Evolutionary conservation across 257 asterid species (phyloP).

Genomic region (Solanum phureja): DNA sequence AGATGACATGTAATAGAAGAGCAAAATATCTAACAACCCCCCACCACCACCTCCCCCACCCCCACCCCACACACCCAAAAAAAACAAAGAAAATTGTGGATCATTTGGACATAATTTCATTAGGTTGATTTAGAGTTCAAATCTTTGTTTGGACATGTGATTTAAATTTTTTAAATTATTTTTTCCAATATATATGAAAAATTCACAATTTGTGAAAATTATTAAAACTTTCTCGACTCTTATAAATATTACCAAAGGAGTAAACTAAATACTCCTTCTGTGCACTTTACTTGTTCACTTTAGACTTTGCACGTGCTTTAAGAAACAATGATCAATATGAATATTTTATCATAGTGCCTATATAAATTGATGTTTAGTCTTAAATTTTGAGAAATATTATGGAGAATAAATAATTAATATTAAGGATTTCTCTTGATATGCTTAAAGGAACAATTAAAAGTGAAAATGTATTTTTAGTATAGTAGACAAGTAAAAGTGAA

Average conservation of each 20-base stretch:
- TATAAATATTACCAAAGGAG: neutral
- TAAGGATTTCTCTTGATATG: neutral
- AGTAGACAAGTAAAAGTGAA: neutral
- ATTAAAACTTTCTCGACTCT: fast-evolving
- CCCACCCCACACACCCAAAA: neutral
- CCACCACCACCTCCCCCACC: too few species aligned
- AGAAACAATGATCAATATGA: too few species aligned
- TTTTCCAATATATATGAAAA: too few species aligned
- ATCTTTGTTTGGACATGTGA: too few species aligned
- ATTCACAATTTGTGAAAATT: neutral
- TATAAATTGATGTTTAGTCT: neutral
- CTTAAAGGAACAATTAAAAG: neutral
- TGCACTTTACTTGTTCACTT: too few species aligned
- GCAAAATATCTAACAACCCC: neutral
- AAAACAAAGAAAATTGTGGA: neutral
- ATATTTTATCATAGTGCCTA: too few species aligned
- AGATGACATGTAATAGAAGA: neutral
- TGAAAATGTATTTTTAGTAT: neutral
- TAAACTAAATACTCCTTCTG: neutral
- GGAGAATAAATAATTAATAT: neutral
- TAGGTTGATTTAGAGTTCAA: neutral
- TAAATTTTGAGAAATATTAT: neutral
- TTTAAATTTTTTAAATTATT: too few species aligned
- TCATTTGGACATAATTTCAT: neutral
- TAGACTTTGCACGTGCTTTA: too few species aligned